These are phyloP conservation scores for Dactylellina sp. DNA, from an alignment of 2,329 filamentous ascomycete genomes.

Conservation along the genomic window DNA sequence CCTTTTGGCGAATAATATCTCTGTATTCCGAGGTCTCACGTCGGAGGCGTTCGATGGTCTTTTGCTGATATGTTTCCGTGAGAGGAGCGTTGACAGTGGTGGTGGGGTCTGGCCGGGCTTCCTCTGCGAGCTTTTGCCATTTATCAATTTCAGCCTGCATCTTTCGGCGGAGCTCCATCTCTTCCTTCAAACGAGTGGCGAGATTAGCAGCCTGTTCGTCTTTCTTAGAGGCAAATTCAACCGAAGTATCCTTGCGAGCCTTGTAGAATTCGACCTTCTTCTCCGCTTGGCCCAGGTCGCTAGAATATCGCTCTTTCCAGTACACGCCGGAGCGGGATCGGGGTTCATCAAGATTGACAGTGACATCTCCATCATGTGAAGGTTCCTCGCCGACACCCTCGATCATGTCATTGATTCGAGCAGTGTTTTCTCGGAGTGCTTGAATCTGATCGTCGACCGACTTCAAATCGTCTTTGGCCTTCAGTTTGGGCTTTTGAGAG, in stretches of 20 bases:
- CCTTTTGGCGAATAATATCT: constrained; percentile 49
- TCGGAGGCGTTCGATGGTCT: constrained; percentile 53
- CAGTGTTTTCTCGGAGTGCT: constrained; percentile 58
- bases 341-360: constrained; percentile 59
- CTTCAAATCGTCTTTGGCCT: constrained; percentile 32
- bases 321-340: constrained; percentile 59
- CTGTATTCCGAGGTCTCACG: constrained; percentile 48
- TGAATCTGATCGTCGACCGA: constrained; percentile 53
- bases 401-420: constrained; percentile 59
- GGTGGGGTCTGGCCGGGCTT: constrained; percentile 23
- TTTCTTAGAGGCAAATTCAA: constrained; percentile 60
- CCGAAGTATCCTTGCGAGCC: constrained; percentile 58
- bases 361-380: constrained; percentile 55
- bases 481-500: constrained; percentile 35
- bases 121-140: constrained; percentile 54
- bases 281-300: constrained; percentile 58
- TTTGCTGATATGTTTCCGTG: constrained; percentile 52
- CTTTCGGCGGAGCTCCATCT: constrained; percentile 54
- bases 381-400: constrained; percentile 55
- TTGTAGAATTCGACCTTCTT: constrained; percentile 59
- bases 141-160: constrained; percentile 55
- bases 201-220: constrained; percentile 59
- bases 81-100: constrained; percentile 46
- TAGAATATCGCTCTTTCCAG: constrained; percentile 60
- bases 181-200: constrained; percentile 58